A percentile compares a stretch with the other conserved stretches of the same genome.
These are phyloP conservation scores for Starmerella davenportii DNA, from an alignment of 805 yeast species.

Conservation along the genomic window DNA sequence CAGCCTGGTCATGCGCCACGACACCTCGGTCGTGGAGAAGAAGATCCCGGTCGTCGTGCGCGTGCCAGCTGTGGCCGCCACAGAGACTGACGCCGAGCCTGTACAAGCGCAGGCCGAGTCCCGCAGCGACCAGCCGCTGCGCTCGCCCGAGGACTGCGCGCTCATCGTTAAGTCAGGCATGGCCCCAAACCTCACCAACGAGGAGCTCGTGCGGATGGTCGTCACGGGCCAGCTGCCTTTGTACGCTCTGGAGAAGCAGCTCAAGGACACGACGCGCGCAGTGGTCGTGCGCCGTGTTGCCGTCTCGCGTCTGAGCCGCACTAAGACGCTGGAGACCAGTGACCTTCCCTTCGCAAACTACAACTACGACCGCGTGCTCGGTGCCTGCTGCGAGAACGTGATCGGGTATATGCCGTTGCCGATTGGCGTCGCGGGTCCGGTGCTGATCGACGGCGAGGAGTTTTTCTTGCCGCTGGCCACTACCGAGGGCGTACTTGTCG, in stretches of 20 bases:
- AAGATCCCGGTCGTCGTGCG: slow-evolving; percentile 20
- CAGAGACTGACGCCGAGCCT: too few species aligned
- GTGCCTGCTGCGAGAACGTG: slow-evolving; percentile 98
- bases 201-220: slow-evolving; percentile 57
- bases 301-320: slow-evolving; percentile 65
- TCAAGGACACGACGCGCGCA: slow-evolving; percentile 78
- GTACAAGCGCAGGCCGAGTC: neutral
- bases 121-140: slow-evolving; percentile 1
- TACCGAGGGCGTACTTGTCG: slow-evolving; percentile 96
- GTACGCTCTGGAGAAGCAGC: slow-evolving; percentile 84
- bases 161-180: slow-evolving; percentile 52
- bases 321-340: slow-evolving; percentile 55
- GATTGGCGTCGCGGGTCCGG: slow-evolving; percentile 94
- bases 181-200: slow-evolving; percentile 45
- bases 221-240: slow-evolving; percentile 66
- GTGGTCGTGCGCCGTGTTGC: slow-evolving; percentile 84
- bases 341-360: slow-evolving; percentile 66
- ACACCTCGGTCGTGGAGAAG: slow-evolving; percentile 17
- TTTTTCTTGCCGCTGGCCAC: slow-evolving; percentile 97
- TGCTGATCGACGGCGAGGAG: slow-evolving; percentile 73
- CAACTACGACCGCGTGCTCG: slow-evolving; percentile 89
- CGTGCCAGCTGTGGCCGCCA: slow-evolving; percentile 8
- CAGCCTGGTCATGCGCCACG: slow-evolving; percentile 42
- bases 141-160: slow-evolving; percentile 40
- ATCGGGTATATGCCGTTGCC: slow-evolving; percentile 94